Base-by-base conservation (phyloP, 306 rosid genomes). In the Corylus avellana region DNA sequence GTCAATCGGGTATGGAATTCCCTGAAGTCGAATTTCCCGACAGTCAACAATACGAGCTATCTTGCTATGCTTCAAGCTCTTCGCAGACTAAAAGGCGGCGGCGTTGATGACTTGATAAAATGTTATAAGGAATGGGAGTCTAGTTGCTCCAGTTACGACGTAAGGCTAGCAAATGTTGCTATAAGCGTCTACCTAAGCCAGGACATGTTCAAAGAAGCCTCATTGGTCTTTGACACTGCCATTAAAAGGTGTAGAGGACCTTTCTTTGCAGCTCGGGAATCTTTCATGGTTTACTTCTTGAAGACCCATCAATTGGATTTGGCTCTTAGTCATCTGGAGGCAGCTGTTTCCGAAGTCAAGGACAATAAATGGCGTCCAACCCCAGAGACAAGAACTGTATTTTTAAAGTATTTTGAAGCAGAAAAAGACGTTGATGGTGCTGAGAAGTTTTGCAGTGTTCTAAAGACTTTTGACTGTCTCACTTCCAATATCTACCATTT, bases 41-140 rank as follows among this genome's bases (percentile, higher is more conserved):
- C 55, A 64, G 88, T 86, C 70, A 95, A 84, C 80, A 83, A 85
- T 29, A 8, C n/a, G 22, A 93, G 99, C 88, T 86, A 88, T 87
- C 90, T 89, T 61, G 22, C 69, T 12, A 77, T 95, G 92, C 92
- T 93, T 80, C 92, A 85, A 71, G 80, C 90, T 77, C 94, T 95
- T 53, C 46, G 89, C 13, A 90, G 82, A 88, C 92, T 93, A 70
- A 81, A 91, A 0, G 35, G 35, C 35, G 92, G 91, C 35, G 35
- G 35, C 79, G 39, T 84, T 32, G 88, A 89, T 85, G 93, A 94
- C 66, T 63, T 91, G 75, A 77, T 74, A 64, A 77, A 78, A 62
- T 85, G 82, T 79, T 93, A 85, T 44, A 78, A 89, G 78, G 96
- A 90, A 81, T 95, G 99, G 99, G 85, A 89, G 81, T 87, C 97